Base-by-base conservation (phyloP, 2,329 filamentous ascomycete genomes). In the Ophiostoma quercus region DNA sequence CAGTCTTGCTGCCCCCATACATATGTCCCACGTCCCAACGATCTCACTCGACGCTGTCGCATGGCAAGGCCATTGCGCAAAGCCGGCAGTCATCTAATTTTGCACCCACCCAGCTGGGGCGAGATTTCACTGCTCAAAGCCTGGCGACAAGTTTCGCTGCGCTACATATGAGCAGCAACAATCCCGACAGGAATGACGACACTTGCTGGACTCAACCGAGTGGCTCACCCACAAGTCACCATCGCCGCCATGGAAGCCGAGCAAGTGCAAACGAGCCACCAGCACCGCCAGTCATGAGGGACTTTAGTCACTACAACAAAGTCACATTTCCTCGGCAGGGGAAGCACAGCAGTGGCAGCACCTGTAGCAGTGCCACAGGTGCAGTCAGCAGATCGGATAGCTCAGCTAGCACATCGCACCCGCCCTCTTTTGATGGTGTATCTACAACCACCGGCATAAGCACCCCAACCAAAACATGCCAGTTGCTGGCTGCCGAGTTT, bases 1-100 rank as follows among this genome's bases (percentile, higher is more conserved):
- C 71, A 77, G 75, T 76, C 65, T 70, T 75, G 74, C 75, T 75
- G 68, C 68, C 69, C 70, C 72, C 67, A 68, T 71, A 68, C 70
- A 19, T 4, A 25, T 32, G 6, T 67, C 68, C 43, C 51, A 70
- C 14, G 62, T 70, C 54, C 72, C 71, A 67, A 19, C 37, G 37
- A 43, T 43, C 22, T 11, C 39, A 16, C 19, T 22, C 37, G 22
- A 41, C n/a, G 34, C 63, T 22, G 34, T 29, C 22, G 2, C 39
- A 25, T 41, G 62, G 62, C 19, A 65, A 65, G 34, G 19, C 62
- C n/a, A 41, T 22, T 14, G 62, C 9, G 8, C 62, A 39, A 3
- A 9, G 34, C 19, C 62, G 34, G 3, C 62, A 39, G 5, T 65
- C 62, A 6, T 25, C 16, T 19, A 34, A 22, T 65, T 19, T 19